Base-by-base conservation (phyloP, 345 rosid genomes). In the Cardamine resedifolia region DNA sequence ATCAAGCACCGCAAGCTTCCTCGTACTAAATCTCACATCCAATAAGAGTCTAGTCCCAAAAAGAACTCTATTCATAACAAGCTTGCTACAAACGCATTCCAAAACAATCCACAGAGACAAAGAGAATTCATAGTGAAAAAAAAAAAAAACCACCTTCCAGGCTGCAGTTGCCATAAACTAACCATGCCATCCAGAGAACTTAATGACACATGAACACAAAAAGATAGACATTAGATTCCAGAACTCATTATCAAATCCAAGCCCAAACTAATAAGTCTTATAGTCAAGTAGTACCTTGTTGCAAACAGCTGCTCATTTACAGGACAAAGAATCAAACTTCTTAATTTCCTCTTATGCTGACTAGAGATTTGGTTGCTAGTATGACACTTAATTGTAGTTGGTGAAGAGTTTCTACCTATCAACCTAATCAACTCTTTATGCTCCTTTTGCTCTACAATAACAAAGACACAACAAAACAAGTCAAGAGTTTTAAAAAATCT, bases 311-410 rank as follows among this genome's bases (percentile, higher is more conserved):
- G 89, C 47, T 93, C 92, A 73, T 90, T 84, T 45, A 79, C 88
- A 8, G 98, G 94, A 81, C 89, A 84, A 9, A 87, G 44, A 38
- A 84, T 81, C 69, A 93, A 82, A 83, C 90, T 85, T 84, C 98
- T 86, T 63, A 93, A 77, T 80, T 90, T 93, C 82, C 98, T 90
- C 84, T 86, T 90, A 77, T 93, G 98, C 87, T 87, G 97, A 79
- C 97, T 90, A 20, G 92, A 68, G 71, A 93, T 76, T 52, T 89
- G 87, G 69, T 82, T 86, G 74, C 90, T 85, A 15, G 85, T 36
- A 66, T 85, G 75, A 70, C 92, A 90, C 62, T 71, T 79, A 27
- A 89, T 65, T 43, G 79, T 78, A 73, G 68, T 53, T 14, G 94
- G 86, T 15, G 90, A 67, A 66, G 90, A 80, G 67, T 81, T 77